Base-by-base conservation (phyloP, 257 asterid genomes). In the Ophiorrhiza pumila region DNA sequence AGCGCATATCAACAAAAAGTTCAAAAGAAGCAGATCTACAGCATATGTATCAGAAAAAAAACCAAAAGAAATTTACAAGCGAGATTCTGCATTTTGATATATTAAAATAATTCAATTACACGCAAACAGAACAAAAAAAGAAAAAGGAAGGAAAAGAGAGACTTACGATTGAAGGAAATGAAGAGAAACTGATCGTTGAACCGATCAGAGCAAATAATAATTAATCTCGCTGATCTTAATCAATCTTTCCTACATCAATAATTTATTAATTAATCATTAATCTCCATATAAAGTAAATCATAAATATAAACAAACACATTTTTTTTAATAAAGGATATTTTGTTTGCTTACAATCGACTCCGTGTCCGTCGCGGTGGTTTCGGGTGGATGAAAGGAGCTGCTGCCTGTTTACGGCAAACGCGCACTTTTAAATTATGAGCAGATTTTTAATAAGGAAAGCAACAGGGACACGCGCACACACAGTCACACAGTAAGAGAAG, bases 11-110 rank as follows among this genome's bases (percentile, higher is more conserved):
- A 17, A 12, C 45, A 31, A 7, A 25, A 59, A 75, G 77, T 68
- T 77, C 72, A 55, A 5, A 20, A 13, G 15, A 39, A 6, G 31
- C 77, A 80, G 84, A 80, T 80, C 84, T 73, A 60, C 25, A 8
- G 20, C 10, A 53, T 4, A 65, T 12, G 1, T 23, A 66, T 4
- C 49, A 39, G 9, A 1, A 5, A 23, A n/a, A 0, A 0, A 41
- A 10, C 12, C 1, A 37, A 14, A 56, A 49, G 20, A 23, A 68
- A 10, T 31, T 58, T 0, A 18, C 46, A 22, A 13, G 13, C 18
- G 50, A 64, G 22, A 20, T 55, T 5, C 27, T 22, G 57, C 62
- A 29, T 27, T 4, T 61, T 5, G 37, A 60, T 8, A 27, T 15
- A 7, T 4, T n/a, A 11, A 13, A 39, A 4, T 29, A 56, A n/a